phyloP scores from a whole-genome alignment of 2,329 filamentous ascomycete species.

The Emydomyces testavorans region DNA sequence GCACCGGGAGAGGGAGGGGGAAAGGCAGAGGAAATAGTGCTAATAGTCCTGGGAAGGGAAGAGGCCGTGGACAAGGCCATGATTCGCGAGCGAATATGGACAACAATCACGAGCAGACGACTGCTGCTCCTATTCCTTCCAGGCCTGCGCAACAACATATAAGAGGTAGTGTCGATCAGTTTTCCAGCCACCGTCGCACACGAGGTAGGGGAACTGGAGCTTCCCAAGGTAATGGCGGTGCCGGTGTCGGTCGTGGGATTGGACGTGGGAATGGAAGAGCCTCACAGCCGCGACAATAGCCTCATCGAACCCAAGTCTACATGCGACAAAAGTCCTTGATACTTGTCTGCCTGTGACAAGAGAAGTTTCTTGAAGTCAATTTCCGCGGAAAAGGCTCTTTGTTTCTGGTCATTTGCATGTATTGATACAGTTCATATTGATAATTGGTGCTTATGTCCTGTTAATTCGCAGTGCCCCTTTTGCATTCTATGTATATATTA shows the following conservation, averaged over 20 bases:
- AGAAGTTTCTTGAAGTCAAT: not conserved
- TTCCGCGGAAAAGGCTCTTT: no score
- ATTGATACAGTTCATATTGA: no score
- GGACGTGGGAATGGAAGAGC: not conserved
- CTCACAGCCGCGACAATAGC: not conserved
- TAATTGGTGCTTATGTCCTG: no score
- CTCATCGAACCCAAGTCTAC: not conserved
- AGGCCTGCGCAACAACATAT: not conserved
- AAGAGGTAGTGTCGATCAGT: not conserved
- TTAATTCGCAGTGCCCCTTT: no score
- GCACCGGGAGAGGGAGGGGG: constrained; percentile 3
- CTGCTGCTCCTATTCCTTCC: not conserved
- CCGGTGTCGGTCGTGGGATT: not conserved
- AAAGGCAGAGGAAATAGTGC: not conserved
- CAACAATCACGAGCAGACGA: not conserved
- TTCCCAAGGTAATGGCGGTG: not conserved
- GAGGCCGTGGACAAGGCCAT: not conserved
- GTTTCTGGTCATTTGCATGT: no score
- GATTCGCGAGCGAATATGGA: not conserved
- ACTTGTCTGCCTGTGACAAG: not conserved
- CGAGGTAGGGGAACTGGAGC: not conserved
- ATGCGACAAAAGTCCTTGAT: not conserved
- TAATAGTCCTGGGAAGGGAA: not conserved
- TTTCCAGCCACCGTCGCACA: not conserved
- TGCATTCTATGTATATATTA: not conserved